These are phyloP conservation scores for Pseudotsuga menziesii DNA, from an alignment of 75 land plant species.

Conservation along the genomic window DNA sequence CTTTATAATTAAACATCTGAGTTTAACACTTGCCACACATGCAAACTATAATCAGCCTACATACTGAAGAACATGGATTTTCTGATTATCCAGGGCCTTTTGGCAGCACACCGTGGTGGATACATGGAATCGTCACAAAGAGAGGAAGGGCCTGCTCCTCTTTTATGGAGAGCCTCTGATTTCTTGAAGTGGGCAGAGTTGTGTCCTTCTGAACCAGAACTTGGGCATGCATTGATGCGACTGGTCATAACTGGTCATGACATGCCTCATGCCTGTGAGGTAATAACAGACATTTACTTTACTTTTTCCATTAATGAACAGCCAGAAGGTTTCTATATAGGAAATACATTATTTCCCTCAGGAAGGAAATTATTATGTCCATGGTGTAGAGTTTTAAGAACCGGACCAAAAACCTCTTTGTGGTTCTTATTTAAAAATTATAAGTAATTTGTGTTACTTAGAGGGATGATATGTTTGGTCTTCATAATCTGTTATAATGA, in stretches of 20 bases:
- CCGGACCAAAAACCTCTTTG: background rate
- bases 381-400: background rate
- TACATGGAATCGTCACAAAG: conserved; percentile 83
- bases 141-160: conserved; percentile 96
- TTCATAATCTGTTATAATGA: background rate
- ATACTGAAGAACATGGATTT: background rate
- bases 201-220: conserved; percentile 91
- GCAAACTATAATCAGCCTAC: background rate
- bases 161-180: conserved; percentile 92
- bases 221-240: conserved; percentile 98
- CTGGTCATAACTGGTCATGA: conserved; percentile 96
- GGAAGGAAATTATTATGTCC: background rate
- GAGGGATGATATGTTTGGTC: background rate
- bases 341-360: background rate
- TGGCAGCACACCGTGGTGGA: conserved; percentile 99
- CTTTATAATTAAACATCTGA: background rate
- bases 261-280: conserved; percentile 99
- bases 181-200: conserved; percentile 94
- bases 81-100: conserved; percentile 59
- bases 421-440: background rate
- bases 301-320: background rate
- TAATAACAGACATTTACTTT: conserved; percentile 18
- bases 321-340: background rate
- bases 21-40: background rate
- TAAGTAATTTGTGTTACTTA: background rate